These are phyloP conservation scores for Synchytrium microbalum DNA, from an alignment of 371 early-diverging fungal species.

Conservation along the genomic window DNA sequence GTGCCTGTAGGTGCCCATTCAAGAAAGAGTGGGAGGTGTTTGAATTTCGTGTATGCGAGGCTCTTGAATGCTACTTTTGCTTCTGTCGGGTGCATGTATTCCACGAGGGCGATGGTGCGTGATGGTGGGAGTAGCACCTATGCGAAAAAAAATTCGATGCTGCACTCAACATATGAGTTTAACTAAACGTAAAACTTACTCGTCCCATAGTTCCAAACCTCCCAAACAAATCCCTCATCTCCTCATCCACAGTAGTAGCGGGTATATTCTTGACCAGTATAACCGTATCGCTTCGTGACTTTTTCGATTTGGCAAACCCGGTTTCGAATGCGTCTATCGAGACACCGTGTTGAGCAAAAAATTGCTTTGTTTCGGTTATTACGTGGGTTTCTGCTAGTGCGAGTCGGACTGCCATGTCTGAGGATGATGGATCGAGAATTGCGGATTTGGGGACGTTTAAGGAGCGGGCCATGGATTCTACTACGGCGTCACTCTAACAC, in stretches of 20 bases:
- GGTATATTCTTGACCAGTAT: constrained; percentile 94
- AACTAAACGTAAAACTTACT: constrained; percentile 28
- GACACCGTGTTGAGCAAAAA: constrained; percentile 72
- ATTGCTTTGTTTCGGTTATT: constrained; percentile 85
- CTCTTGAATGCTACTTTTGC: constrained; percentile 82
- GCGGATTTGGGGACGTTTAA: constrained; percentile 80
- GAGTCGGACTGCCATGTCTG: constrained; percentile 85
- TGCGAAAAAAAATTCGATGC: constrained; percentile 6
- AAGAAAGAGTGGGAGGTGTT: constrained; percentile 81
- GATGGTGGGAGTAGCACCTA: constrained; percentile 82
- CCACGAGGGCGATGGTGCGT: constrained; percentile 88
- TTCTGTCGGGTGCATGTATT: constrained; percentile 81
- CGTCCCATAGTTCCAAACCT: constrained; percentile 81
- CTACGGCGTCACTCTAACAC: constrained; percentile 77
- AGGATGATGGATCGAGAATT: constrained; percentile 73
- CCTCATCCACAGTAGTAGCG: constrained; percentile 67
- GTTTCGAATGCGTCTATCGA: constrained; percentile 60
- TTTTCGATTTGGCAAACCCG: constrained; percentile 30
- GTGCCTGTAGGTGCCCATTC: constrained; percentile 87
- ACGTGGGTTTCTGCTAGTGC: constrained; percentile 96
- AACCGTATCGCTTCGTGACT: constrained; percentile 73
- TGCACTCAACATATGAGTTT: constrained; percentile 2
- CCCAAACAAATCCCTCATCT: constrained; percentile 71
- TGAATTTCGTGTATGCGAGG: constrained; percentile 84
- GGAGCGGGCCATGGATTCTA: constrained; percentile 85